phyloP scores from a whole-genome alignment of 495 filamentous ascomycete genomes.

The Aspergillus saccharolyticus region DNA sequence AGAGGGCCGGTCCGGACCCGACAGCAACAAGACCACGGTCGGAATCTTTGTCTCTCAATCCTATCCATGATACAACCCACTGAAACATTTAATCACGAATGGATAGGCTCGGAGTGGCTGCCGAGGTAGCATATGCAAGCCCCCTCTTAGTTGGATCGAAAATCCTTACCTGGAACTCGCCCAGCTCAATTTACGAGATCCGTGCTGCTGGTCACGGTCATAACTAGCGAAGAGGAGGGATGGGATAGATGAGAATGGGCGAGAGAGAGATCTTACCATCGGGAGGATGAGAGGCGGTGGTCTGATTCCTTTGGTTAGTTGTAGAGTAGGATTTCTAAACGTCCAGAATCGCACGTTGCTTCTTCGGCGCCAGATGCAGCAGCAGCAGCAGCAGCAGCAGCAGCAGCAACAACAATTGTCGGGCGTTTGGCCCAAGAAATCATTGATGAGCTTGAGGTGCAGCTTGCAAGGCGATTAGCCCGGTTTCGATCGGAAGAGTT shows the following conservation, averaged over 20 bases:
- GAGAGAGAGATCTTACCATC: constrained; percentile 6
- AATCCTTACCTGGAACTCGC: constrained; percentile 6
- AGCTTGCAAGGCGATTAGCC: neutral
- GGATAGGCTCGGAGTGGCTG: constrained; percentile 17
- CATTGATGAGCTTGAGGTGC: neutral
- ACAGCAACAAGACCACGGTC: neutral
- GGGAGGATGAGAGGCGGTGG: constrained; percentile 4
- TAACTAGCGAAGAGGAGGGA: neutral
- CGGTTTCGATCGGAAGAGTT: neutral
- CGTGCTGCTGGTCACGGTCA: neutral
- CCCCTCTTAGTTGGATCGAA: constrained; percentile 18
- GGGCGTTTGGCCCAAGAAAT: neutral
- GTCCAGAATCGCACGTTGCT: constrained; percentile 14
- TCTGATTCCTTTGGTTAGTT: constrained; percentile 11
- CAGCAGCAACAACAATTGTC: neutral
- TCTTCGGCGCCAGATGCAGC: constrained; percentile 4
- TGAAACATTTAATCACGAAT: neutral
- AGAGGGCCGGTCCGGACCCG: neutral
- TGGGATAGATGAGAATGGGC: neutral
- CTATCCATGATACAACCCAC: neutral
- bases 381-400: too few relatives aligned
- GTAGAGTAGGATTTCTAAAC: neutral
- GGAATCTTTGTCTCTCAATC: neutral
- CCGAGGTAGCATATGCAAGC: constrained; percentile 24
- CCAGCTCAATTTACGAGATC: constrained; percentile 1